Evolutionary conservation across 2,329 filamentous ascomycete species (phyloP).

Genomic region (Zalaria obscura): DNA sequence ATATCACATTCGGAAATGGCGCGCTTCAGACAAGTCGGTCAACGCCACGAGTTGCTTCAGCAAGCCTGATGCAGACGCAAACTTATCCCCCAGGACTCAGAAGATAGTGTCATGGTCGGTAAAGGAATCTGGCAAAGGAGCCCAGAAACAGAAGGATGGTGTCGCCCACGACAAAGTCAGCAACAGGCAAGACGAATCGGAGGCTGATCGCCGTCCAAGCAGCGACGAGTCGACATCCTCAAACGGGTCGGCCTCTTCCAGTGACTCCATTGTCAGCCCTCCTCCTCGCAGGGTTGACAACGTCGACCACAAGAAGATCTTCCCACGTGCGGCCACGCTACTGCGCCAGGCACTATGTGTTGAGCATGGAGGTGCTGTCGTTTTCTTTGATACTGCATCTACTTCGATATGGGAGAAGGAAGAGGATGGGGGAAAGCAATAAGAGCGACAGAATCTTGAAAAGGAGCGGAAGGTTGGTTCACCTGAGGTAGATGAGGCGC

Average conservation of each 20-base stretch:
- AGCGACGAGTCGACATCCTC: not conserved
- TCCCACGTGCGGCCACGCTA: slow-evolving; percentile 33
- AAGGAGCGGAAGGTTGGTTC: not conserved
- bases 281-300: slow-evolving; percentile 11
- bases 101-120: too few species aligned
- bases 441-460: not conserved
- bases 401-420: slow-evolving; percentile 5
- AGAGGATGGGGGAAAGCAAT: not conserved
- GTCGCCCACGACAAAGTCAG: too few species aligned
- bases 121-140: too few species aligned
- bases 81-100: too few species aligned
- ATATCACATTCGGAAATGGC: slow-evolving; percentile 7
- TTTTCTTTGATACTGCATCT: slow-evolving; percentile 20
- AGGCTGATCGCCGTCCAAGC: not conserved
- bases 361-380: slow-evolving; percentile 24
- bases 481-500: not conserved
- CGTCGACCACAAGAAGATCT: slow-evolving; percentile 20
- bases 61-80: too few species aligned
- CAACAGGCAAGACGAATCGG: too few species aligned
- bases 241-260: not conserved
- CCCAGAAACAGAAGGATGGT: too few species aligned
- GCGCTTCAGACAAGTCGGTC: not conserved
- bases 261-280: not conserved
- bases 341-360: slow-evolving; percentile 31
- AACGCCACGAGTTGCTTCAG: too few species aligned